Percentiles rank a stretch among this genome's conserved stretches.
Conservation (phyloP, 768 basidiomycete species). For the Mycena belliarum region DNA sequence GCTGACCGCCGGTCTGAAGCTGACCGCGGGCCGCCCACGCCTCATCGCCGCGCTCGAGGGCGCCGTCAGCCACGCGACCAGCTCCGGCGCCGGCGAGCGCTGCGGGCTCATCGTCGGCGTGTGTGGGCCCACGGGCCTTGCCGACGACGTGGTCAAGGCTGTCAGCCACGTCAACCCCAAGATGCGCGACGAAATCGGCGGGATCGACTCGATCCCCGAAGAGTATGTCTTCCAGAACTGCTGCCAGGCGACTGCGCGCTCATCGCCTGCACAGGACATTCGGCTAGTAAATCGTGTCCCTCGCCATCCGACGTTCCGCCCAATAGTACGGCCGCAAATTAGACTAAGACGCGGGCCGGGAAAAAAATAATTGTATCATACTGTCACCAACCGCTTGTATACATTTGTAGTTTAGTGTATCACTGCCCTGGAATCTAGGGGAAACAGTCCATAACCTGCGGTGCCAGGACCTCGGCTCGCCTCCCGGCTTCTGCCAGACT, state of each 20-base stretch:
- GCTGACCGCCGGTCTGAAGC: too few relatives aligned
- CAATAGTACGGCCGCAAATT: not conserved
- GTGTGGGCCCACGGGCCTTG: conserved; percentile 60
- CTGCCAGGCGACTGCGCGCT: not conserved
- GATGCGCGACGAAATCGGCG: conserved; percentile 55
- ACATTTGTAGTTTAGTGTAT: not conserved
- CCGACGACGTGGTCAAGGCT: conserved; percentile 49
- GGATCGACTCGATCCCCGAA: conserved; percentile 57
- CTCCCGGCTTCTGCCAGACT: too few relatives aligned
- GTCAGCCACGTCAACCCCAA: conserved; percentile 47
- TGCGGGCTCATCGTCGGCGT: conserved; percentile 60
- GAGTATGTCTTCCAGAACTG: conserved; percentile 35
- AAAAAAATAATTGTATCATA: not conserved
- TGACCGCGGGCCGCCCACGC: conserved; percentile 59
- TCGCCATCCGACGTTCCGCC: not conserved
- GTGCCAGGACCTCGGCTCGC: too few relatives aligned
- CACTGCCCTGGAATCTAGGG: not conserved
- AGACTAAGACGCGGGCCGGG: not conserved
- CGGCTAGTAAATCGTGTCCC: conserved; percentile 22
- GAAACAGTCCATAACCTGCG: too few relatives aligned
- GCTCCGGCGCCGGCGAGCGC: conserved; percentile 31
- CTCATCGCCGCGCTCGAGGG: conserved; percentile 48
- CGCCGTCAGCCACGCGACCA: conserved; percentile 46
- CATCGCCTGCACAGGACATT: conserved; percentile 21
- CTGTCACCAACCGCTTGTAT: not conserved